Evolutionary conservation across 1,139 yeast species (phyloP), one percentile per base, ranked within the genome.

Genomic region (Arxiozyma telluris): DNA sequence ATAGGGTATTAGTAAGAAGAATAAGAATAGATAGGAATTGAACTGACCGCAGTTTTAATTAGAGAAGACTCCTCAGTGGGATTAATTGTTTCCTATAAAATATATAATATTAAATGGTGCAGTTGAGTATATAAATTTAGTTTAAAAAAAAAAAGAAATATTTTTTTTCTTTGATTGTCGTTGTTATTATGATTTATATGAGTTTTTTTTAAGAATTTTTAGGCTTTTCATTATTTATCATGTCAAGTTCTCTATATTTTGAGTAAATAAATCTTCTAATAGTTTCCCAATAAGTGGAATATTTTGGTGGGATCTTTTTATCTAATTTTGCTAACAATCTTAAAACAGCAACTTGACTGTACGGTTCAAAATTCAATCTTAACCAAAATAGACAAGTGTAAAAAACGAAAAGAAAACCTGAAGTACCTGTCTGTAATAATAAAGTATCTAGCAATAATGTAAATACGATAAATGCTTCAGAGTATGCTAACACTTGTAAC

Each of bases 301-400:
- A 66, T 54, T 69, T 66, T n/a, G 65, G 59, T 53, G 74, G 71
- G 8, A 71, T 55, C 49, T 65, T 64, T 43, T 61, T 59, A 55
- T 71, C 74, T 39, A 69, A 51, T 39, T 59, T 57, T 22, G 57
- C 49, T 18, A 71, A 54, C 5, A 66, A 21, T 49, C 63, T 66
- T 47, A 72, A 56, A 27, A 69, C 49, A 30, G 69, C 64, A 3
- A 64, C 64, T 56, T 72, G 75, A 3, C 71, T 67, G 53, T 72
- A 73, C 11, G 73, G 68, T 9, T 73, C 68, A 59, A 70, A 73
- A 54, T 71, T 71, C 46, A 85, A 69, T 71, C 89, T 79, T 61
- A 86, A 71, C 90, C 91, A 85, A 72, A 81, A 83, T 65, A 85
- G 81, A 54, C 78, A 68, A 55, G 76, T 63, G 66, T 82, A 83